phyloP scores from a whole-genome alignment of 169 alveolate species.

The Cryptosporidium xiaoi region DNA sequence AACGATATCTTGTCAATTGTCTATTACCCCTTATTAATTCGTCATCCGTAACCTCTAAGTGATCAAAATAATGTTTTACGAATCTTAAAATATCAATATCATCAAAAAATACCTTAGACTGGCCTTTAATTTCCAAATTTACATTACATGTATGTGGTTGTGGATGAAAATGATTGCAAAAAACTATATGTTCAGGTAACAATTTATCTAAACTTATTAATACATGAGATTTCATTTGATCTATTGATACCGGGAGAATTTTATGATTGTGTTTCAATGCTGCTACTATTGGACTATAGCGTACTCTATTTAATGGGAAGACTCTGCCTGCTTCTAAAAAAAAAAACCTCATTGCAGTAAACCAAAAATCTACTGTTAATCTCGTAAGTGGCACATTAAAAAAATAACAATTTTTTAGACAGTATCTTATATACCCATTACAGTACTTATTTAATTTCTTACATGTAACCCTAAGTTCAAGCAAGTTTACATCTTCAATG shows the following conservation, averaged over 20 bases:
- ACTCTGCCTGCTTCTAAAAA: slow-evolving; percentile 58
- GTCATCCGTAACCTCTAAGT: slow-evolving; percentile 54
- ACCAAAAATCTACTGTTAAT: slow-evolving; percentile 68
- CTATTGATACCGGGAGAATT: slow-evolving; percentile 53
- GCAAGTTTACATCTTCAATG: slow-evolving; percentile 37
- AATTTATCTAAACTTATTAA: slow-evolving; percentile 61
- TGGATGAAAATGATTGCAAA: slow-evolving; percentile 66
- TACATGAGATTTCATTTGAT: slow-evolving; percentile 67
- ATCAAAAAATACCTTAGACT: slow-evolving; percentile 69
- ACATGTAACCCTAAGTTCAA: slow-evolving; percentile 43
- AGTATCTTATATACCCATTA: slow-evolving; percentile 48
- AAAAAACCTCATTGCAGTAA: slow-evolving; percentile 54
- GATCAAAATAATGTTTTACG: slow-evolving; percentile 48
- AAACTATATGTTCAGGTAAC: slow-evolving; percentile 61
- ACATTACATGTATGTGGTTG: slow-evolving; percentile 73
- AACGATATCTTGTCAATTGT: slow-evolving; percentile 39
- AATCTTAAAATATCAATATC: slow-evolving; percentile 42
- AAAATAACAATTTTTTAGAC: slow-evolving; percentile 44
- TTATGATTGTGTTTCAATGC: slow-evolving; percentile 65
- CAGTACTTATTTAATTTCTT: slow-evolving; percentile 35
- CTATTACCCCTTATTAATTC: slow-evolving; percentile 65
- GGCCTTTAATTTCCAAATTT: slow-evolving; percentile 56
- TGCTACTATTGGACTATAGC: slow-evolving; percentile 60
- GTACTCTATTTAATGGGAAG: slow-evolving; percentile 38
- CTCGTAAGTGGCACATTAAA: slow-evolving; percentile 51